Base-by-base conservation (phyloP, 768 basidiomycete species). In the Guyanaporus albipodus region DNA sequence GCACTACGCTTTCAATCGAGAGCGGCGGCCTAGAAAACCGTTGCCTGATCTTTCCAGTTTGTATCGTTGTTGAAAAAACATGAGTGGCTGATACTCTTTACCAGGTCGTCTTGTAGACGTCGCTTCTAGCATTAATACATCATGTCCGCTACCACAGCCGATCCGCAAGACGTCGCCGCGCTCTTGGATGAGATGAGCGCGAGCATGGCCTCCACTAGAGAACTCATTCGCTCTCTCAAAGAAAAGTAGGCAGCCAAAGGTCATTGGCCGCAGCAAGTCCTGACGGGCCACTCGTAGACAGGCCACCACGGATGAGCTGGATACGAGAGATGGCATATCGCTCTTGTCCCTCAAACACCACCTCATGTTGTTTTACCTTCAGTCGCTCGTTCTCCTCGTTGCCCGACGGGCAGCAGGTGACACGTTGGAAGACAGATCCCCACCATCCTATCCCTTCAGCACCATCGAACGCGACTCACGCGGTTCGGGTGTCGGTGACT, bases 331-430 rank as follows among this genome's bases (percentile, higher is more conserved):
- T 24, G 96, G 96, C 31, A 91, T 99, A 50, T 97, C 96, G 0
- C 74, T 99, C 5, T 74, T 99, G 19, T 87, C 90, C 10, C 69
- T 93, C 40, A 94, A 96, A 68, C 86, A 93, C 55, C 80, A 92
- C 44, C 65, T 88, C 18, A 75, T 96, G 49, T 67, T 97, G 4
- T 85, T 85, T 2, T 95, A 96, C 64, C 71, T 96, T 9, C 91
- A 92, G 47, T 85, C 90, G 12, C 73, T 96, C 31, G 74, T 82
- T 26, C 77, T 95, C 34, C 66, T 95, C 40, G 72, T 80, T 23
- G 73, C 85, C n/a, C 82, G 83, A 17, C 82, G 86, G 22, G 74
- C 78, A 1, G 64, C 83, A 7, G 90, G 89, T 0, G 78, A 87
- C 56, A 73, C 82, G 2, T 70, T 91, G 8, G 62, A 65, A 24